phyloP scores from a whole-genome alignment of 345 rosid species.

The Nephelium lappaceum region DNA sequence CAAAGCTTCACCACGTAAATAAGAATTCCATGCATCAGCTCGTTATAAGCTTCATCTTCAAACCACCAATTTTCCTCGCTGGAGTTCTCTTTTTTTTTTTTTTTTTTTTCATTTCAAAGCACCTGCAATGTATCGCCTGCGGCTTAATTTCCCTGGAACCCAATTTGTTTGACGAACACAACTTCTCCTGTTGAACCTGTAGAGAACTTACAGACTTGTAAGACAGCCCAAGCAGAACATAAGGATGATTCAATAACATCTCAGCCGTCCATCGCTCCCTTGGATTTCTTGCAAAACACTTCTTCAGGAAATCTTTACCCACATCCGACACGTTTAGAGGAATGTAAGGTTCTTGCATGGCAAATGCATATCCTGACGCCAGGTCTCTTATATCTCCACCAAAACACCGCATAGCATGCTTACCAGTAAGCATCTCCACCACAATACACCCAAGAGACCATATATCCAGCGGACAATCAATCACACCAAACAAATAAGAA shows the following conservation, averaged over 20 bases:
- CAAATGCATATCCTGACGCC: constrained; percentile 24
- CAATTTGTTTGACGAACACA: no score
- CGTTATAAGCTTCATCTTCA: no score
- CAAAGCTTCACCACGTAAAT: no score
- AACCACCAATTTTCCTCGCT: no score
- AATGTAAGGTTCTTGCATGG: constrained; percentile 28
- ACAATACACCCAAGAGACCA: constrained; percentile 46
- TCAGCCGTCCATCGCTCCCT: constrained; percentile 38
- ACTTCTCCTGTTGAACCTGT: no score
- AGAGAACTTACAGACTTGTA: no score
- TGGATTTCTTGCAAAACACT: constrained; percentile 37
- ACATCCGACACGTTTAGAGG: constrained; percentile 28
- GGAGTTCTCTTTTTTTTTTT: no score
- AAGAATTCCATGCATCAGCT: no score
- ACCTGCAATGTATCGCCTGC: no score
- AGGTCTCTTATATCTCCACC: constrained; percentile 7
- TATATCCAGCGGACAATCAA: constrained; percentile 32
- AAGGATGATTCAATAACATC: constrained; percentile 39
- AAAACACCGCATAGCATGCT: constrained; percentile 30
- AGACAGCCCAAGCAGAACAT: background rate
- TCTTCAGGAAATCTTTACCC: constrained; percentile 38
- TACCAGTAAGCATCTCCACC: constrained; percentile 41
- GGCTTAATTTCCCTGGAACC: no score
- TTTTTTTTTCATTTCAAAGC: no score
- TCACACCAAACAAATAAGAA: constrained; percentile 31